Percentiles rank a stretch among this genome's conserved stretches.
phyloP scores from a whole-genome alignment of 2,329 filamentous ascomycete species.

The Botrytis paeoniae region DNA sequence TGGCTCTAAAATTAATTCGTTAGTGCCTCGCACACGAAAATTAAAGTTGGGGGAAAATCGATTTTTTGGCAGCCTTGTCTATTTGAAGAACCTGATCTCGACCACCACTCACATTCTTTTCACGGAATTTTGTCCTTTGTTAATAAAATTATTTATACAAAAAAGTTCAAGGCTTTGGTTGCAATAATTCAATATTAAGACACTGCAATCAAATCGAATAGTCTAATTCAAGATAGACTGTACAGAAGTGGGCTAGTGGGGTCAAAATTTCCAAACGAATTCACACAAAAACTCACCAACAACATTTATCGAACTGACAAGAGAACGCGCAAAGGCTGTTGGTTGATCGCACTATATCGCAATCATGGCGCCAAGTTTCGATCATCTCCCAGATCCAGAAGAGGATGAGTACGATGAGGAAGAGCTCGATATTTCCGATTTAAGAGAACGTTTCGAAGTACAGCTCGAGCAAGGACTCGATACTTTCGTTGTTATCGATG shows the following conservation, averaged over 20 bases:
- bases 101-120: slow-evolving; percentile 12
- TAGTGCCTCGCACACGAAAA: slow-evolving; percentile 22
- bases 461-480: slow-evolving; percentile 94
- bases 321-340: slow-evolving; percentile 19
- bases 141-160: not conserved
- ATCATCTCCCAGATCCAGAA: slow-evolving; percentile 87
- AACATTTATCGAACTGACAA: slow-evolving; percentile 16
- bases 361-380: slow-evolving; percentile 91
- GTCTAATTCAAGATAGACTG: slow-evolving; percentile 7
- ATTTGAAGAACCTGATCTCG: slow-evolving; percentile 1
- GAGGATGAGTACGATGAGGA: slow-evolving; percentile 84
- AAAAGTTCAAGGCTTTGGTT: not conserved
- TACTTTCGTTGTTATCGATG: slow-evolving; percentile 93
- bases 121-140: slow-evolving; percentile 5
- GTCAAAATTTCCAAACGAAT: slow-evolving; percentile 21
- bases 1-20: slow-evolving; percentile 17
- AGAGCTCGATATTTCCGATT: slow-evolving; percentile 92
- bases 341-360: slow-evolving; percentile 27
- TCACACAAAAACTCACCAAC: slow-evolving; percentile 20
- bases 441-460: slow-evolving; percentile 92
- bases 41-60: slow-evolving; percentile 20
- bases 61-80: slow-evolving; percentile 17
- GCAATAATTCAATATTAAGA: not conserved
- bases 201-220: slow-evolving; percentile 4
- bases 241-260: slow-evolving; percentile 20